Evolutionary conservation across 768 basidiomycete species (phyloP).

Genomic region (Calvatia gigantea): DNA sequence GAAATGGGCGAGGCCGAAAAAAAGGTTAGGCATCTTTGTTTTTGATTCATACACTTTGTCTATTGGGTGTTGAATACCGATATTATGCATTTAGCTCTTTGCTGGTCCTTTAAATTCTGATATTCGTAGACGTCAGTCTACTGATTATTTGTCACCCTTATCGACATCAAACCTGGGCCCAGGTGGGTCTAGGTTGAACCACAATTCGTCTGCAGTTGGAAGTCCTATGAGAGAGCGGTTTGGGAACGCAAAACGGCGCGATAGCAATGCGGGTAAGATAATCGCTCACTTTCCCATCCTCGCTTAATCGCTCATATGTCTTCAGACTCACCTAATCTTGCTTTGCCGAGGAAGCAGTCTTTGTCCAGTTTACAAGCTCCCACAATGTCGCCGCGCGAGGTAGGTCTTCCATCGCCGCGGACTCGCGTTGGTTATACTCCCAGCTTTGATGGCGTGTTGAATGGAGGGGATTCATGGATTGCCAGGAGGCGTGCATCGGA

Average conservation of each 20-base stretch:
- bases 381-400: constrained; percentile 56
- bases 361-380: constrained; percentile 57
- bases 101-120: constrained; percentile 83
- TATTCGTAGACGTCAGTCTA: constrained; percentile 80
- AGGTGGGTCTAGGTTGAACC: constrained; percentile 58
- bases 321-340: constrained; percentile 55
- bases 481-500: constrained; percentile 63
- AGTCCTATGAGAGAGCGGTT: constrained; percentile 70
- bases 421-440: constrained; percentile 54
- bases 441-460: constrained; percentile 73
- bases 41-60: constrained; percentile 21
- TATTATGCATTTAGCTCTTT: constrained; percentile 48
- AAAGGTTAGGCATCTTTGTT: constrained; percentile 60
- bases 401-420: constrained; percentile 61
- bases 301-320: constrained; percentile 16
- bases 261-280: constrained; percentile 56
- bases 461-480: constrained; percentile 65
- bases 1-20: constrained; percentile 84
- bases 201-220: constrained; percentile 38
- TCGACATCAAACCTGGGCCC: constrained; percentile 41
- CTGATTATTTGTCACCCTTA: constrained; percentile 63
- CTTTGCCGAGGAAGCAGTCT: constrained; percentile 65
- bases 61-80: constrained; percentile 27
- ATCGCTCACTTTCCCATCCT: constrained; percentile 9
- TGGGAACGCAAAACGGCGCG: constrained; percentile 60